A percentile compares a stretch with the other conserved stretches of the same genome.
Evolutionary conservation across 257 asterid genomes (phyloP).

Genomic region (Haberlea rhodopensis): DNA sequence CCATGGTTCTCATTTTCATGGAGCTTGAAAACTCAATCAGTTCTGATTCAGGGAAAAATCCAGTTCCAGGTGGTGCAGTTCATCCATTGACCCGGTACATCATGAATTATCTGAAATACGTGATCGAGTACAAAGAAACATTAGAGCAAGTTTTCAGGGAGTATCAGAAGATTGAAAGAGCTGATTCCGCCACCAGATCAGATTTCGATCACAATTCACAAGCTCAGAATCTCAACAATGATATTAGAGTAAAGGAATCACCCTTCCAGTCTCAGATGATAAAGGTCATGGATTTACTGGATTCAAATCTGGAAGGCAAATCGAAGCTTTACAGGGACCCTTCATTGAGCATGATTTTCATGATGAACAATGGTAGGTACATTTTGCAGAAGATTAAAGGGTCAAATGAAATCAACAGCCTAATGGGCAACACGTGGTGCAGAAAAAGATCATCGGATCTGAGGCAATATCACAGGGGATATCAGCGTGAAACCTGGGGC

Average conservation of each 20-base stretch:
- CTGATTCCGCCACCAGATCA: conserved; percentile 48
- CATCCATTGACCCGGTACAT: conserved; percentile 79
- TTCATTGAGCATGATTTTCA: conserved; percentile 62
- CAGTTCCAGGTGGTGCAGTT: conserved; percentile 81
- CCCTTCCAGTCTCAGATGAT: conserved; percentile 54
- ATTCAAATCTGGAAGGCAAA: conserved; percentile 60
- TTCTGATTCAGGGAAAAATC: conserved; percentile 57
- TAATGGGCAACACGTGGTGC: conserved; percentile 70
- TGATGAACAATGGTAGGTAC: conserved; percentile 97
- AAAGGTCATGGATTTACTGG: conserved; percentile 63
- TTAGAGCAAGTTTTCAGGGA: conserved; percentile 71
- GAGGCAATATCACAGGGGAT: conserved; percentile 75
- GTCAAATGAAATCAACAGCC: conserved; percentile 42
- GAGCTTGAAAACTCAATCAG: conserved; percentile 75
- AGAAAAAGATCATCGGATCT: conserved; percentile 72
- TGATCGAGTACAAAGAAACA: conserved; percentile 51
- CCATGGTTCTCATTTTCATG: conserved; percentile 50
- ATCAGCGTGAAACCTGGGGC: conserved; percentile 94
- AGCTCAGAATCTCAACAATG: conserved; percentile 8
- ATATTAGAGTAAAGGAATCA: conserved; percentile 24
- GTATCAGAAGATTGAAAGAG: conserved; percentile 58
- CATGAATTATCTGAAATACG: conserved; percentile 58
- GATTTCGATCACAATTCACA: conserved; percentile 36
- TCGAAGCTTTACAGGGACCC: conserved; percentile 70
- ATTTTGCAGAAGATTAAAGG: conserved; percentile 70